Conservation (phyloP, 495 filamentous ascomycete genomes). For the Podospora anserina region DNA sequence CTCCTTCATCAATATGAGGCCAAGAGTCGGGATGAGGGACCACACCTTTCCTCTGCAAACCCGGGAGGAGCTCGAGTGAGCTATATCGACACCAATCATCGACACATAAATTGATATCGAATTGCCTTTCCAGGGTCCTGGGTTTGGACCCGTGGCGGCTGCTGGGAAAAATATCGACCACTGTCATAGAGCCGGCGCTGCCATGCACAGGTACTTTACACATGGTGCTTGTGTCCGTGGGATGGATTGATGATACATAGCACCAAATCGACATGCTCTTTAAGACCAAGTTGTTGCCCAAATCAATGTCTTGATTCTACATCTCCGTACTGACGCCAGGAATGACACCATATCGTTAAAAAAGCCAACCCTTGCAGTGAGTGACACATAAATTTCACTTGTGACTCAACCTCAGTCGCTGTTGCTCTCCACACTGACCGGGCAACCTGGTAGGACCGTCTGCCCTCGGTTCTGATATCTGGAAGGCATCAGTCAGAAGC, state of each 20-base stretch:
- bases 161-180: neutral
- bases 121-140: neutral
- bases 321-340: neutral
- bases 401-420: neutral
- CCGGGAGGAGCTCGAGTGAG: no score
- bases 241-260: neutral
- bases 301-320: neutral
- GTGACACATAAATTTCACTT: neutral
- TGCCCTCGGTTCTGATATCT: neutral
- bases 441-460: neutral
- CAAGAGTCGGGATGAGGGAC: neutral
- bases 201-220: neutral
- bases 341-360: neutral
- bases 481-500: neutral
- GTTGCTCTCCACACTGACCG: neutral
- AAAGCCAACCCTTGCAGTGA: neutral
- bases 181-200: neutral
- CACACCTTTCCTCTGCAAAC: neutral
- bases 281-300: neutral
- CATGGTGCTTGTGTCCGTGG: slow-evolving; percentile 1
- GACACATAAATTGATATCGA: neutral
- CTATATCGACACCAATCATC: neutral
- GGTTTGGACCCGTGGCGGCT: neutral
- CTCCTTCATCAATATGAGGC: neutral
- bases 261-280: neutral